Conservation (phyloP, 192 early-diverging fungal species). For the Backusella westeae region DNA sequence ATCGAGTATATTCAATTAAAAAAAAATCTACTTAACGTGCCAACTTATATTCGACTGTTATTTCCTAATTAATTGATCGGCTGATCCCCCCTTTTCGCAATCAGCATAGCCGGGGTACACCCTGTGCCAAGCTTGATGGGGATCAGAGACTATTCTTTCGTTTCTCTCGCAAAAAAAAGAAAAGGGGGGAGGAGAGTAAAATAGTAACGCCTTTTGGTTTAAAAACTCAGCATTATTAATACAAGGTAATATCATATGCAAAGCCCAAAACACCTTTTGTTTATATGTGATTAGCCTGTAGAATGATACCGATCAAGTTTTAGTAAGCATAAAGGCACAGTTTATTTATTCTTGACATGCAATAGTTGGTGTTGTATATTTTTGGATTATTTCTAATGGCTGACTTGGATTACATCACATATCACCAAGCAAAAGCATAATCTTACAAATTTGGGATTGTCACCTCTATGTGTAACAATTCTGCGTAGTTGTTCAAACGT, state of each 20-base stretch:
- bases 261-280: background rate
- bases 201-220: background rate
- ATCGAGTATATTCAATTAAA: background rate
- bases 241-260: background rate
- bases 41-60: background rate
- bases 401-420: background rate
- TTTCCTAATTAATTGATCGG: background rate
- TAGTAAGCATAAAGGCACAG: background rate
- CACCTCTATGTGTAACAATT: background rate
- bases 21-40: background rate
- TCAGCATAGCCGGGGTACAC: background rate
- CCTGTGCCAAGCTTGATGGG: background rate
- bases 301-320: background rate
- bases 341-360: background rate
- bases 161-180: background rate
- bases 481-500: background rate
- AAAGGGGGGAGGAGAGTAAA: background rate
- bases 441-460: background rate
- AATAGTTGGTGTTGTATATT: background rate
- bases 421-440: background rate
- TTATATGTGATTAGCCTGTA: background rate
- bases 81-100: background rate
- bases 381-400: background rate
- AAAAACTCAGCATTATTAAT: background rate
- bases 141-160: background rate